Evolutionary conservation across 805 yeast species (phyloP).

Genomic region (Saturnispora serradocipensis): DNA sequence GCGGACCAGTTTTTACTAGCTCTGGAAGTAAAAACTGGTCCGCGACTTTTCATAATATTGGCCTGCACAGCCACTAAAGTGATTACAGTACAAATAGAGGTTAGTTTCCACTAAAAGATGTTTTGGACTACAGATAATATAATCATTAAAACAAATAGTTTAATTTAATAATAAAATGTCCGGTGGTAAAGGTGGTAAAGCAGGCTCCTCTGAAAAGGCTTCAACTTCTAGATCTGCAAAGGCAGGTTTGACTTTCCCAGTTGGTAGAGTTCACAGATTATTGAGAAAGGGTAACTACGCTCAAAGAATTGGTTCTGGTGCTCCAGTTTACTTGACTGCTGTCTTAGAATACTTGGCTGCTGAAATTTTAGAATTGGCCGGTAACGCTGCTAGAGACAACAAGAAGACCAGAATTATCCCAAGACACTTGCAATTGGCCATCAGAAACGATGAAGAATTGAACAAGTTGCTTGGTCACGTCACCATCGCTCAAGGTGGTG

Average conservation of each 20-base stretch:
- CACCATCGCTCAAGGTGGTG: slow-evolving; percentile 99
- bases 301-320: slow-evolving; percentile 98
- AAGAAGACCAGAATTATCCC: slow-evolving; percentile 98
- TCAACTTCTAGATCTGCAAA: slow-evolving; percentile 97
- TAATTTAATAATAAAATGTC: slow-evolving; percentile 27
- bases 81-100: slow-evolving; percentile 6
- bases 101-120: background rate
- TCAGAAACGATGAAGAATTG: slow-evolving; percentile 98
- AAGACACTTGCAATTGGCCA: slow-evolving; percentile 97
- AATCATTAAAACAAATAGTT: too few species aligned
- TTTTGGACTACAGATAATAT: too few species aligned
- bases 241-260: slow-evolving; percentile 99
- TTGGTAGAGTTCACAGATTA: slow-evolving; percentile 97
- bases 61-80: background rate
- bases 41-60: background rate
- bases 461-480: slow-evolving; percentile 89
- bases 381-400: slow-evolving; percentile 98
- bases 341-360: slow-evolving; percentile 96
- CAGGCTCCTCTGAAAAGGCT: slow-evolving; percentile 90
- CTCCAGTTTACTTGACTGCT: slow-evolving; percentile 96
- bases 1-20: slow-evolving; percentile 16
- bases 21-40: slow-evolving; percentile 11
- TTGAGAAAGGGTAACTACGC: slow-evolving; percentile 97
- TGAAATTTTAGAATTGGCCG: slow-evolving; percentile 95
- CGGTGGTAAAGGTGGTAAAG: slow-evolving; percentile 87